Conservation (phyloP, 176 grass and related monocot species). For the Eleusine coracana region DNA sequence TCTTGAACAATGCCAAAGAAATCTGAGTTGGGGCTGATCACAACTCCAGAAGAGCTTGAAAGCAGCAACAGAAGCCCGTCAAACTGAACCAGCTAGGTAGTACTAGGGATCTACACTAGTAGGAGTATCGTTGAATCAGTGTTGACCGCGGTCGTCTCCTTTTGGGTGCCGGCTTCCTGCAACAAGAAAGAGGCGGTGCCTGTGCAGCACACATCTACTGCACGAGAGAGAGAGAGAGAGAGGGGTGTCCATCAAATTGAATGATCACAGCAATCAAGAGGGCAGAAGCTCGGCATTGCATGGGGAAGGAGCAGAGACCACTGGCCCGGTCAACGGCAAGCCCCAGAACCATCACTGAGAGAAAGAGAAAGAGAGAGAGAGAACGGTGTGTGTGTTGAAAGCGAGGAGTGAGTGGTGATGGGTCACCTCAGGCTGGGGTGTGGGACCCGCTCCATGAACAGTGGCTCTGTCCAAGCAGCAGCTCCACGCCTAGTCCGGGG, state of each 20-base stretch:
- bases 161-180: conserved; percentile 23
- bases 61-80: no score
- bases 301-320: conserved; percentile 35
- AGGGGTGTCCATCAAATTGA: neutral
- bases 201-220: neutral
- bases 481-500: neutral
- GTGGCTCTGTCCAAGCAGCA: neutral
- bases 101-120: no score
- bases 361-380: neutral
- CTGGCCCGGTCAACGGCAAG: neutral
- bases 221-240: conserved; percentile 6
- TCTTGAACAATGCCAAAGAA: neutral
- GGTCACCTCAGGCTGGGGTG: neutral
- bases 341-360: neutral
- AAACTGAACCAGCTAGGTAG: neutral
- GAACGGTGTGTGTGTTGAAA: neutral
- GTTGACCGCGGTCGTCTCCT: conserved; percentile 3
- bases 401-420: neutral
- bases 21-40: no score
- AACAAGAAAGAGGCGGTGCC: no score
- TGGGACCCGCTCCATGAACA: neutral
- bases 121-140: neutral
- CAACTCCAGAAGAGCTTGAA: neutral
- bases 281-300: conserved; percentile 16
- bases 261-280: conserved; percentile 24